These are phyloP conservation scores for Phoma sp. DNA, from an alignment of 2,329 filamentous ascomycete genomes.

Conservation along the genomic window DNA sequence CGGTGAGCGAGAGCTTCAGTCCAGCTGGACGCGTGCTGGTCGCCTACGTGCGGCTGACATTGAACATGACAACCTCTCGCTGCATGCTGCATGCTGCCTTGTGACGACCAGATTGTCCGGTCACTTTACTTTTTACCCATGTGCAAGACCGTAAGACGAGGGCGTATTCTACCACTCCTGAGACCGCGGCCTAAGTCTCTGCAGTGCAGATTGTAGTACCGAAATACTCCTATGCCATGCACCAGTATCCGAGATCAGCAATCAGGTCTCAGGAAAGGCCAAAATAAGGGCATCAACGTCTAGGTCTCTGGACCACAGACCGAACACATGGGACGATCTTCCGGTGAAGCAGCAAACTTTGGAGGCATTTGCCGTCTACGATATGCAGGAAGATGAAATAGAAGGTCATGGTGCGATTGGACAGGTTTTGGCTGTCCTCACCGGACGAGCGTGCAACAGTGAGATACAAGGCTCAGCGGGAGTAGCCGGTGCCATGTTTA, in stretches of 20 bases:
- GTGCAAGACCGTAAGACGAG: too few species aligned
- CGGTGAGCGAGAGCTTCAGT: background rate
- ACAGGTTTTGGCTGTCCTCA: background rate
- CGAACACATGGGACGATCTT: background rate
- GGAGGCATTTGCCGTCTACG: background rate
- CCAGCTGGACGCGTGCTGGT: background rate
- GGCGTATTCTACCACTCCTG: too few species aligned
- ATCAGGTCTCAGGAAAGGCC: background rate
- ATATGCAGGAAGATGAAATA: background rate
- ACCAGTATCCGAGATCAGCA: background rate
- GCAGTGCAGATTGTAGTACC: background rate
- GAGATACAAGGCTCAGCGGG: background rate
- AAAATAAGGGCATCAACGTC: background rate
- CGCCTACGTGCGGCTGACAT: slow-evolving; percentile 10
- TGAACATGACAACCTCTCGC: background rate
- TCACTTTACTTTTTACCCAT: too few species aligned
- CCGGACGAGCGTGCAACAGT: background rate
- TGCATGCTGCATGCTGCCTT: background rate
- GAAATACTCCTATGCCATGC: background rate
- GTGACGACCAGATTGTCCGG: background rate
- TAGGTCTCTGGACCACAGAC: background rate
- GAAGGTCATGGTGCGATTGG: background rate
- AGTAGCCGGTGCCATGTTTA: background rate
- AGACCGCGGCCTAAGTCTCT: background rate
- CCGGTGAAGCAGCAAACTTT: background rate